Percentiles rank a stretch among this genome's conserved stretches.
Conservation (phyloP, 805 yeast genomes). For the Pichia cabralensis region DNA sequence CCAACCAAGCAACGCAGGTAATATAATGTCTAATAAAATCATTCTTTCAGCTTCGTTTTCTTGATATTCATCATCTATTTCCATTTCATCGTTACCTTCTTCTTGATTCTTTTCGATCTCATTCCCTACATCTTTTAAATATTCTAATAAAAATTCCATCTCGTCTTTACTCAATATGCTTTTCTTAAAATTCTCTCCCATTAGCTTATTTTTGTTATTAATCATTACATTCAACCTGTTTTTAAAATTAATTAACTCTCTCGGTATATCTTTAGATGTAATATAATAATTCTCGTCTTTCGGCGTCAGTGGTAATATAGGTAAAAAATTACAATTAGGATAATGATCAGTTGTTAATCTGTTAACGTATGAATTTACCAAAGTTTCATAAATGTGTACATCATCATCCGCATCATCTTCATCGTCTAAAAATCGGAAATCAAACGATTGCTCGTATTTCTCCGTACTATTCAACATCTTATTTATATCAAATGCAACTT, state of each 20-base stretch:
- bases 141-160: constrained; percentile 1
- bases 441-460: constrained; percentile 5
- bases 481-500: constrained; percentile 17
- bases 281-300: constrained; percentile 18
- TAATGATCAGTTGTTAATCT: constrained; percentile 22
- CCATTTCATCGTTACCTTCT: constrained; percentile 6
- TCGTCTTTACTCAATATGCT: constrained; percentile 3
- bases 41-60: background rate
- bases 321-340: constrained; percentile 16
- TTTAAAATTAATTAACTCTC: constrained; percentile 15
- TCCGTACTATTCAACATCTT: constrained; percentile 14
- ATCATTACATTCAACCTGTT: constrained; percentile 11
- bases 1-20: constrained; percentile 29
- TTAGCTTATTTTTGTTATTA: constrained; percentile 8
- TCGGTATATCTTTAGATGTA: constrained; percentile 19
- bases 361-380: constrained; percentile 19
- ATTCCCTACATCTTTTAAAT: background rate
- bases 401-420: constrained; percentile 17
- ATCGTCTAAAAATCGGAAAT: constrained; percentile 4
- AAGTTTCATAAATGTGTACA: constrained; percentile 13
- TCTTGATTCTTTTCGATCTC: constrained; percentile 10
- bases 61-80: constrained; percentile 2
- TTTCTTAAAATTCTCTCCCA: constrained; percentile 8
- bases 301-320: constrained; percentile 9
- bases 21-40: constrained; percentile 4